Conservation (phyloP, 1,139 yeast genomes). For the Lodderomyces pseudojiufengensis region DNA sequence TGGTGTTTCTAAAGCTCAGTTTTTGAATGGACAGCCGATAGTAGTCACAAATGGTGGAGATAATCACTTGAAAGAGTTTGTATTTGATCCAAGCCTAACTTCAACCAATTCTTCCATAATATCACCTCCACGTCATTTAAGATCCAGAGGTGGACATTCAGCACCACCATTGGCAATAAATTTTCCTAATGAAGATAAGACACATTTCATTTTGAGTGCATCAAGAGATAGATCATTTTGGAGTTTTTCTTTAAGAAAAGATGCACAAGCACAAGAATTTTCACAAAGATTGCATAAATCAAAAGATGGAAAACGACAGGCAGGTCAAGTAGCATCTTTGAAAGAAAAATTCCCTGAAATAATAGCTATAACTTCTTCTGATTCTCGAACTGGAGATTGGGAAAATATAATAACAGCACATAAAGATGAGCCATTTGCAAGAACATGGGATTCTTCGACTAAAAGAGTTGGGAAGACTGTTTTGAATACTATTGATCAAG, state of each 20-base stretch:
- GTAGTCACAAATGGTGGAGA: conserved; percentile 92
- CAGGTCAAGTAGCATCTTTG: conserved; percentile 50
- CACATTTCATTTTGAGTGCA: conserved; percentile 84
- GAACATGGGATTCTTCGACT: conserved; percentile 86
- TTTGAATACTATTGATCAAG: conserved; percentile 71
- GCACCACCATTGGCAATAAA: conserved; percentile 78
- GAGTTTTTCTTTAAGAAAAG: conserved; percentile 89
- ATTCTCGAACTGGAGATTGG: conserved; percentile 87
- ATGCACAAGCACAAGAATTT: conserved; percentile 92
- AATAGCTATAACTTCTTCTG: conserved; percentile 66
- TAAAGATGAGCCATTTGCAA: conserved; percentile 75
- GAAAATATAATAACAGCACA: conserved; percentile 93
- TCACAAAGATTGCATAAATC: conserved; percentile 70
- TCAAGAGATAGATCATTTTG: conserved; percentile 85
- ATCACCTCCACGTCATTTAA: conserved; percentile 85
- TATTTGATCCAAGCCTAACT: conserved; percentile 86
- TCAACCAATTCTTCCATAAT: conserved; percentile 62
- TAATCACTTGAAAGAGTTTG: conserved; percentile 83
- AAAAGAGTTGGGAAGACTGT: conserved; percentile 78
- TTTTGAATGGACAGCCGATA: conserved; percentile 89
- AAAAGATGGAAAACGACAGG: conserved; percentile 53
- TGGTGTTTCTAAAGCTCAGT: conserved; percentile 74
- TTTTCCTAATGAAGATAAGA: conserved; percentile 73
- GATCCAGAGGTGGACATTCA: conserved; percentile 96
- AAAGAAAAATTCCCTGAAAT: conserved; percentile 77